Evolutionary conservation across 1,139 yeast species (phyloP).

Genomic region (Blastobotrys petasosporus): DNA sequence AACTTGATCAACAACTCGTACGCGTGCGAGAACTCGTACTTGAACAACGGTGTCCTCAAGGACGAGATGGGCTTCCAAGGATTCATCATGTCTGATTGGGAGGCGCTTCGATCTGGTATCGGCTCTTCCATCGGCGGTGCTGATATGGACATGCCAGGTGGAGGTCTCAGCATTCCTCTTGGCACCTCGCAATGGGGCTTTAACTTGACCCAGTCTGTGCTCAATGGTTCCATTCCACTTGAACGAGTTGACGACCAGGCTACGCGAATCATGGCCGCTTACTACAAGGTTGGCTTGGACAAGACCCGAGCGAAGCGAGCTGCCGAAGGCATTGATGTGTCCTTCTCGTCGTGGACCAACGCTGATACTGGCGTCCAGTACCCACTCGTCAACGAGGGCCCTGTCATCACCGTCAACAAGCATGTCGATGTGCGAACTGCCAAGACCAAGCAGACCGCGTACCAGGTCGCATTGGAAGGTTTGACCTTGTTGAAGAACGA

Average conservation of each 20-base stretch:
- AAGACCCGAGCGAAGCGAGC: conserved; percentile 24
- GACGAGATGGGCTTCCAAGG: conserved; percentile 65
- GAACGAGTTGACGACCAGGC: conserved; percentile 59
- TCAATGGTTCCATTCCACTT: conserved; percentile 52
- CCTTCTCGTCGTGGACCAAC: conserved; percentile 53
- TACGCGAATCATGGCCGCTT: conserved; percentile 52
- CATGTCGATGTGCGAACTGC: conserved; percentile 50
- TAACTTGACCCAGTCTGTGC: conserved; percentile 48
- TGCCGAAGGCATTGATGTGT: conserved; percentile 36
- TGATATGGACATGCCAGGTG: conserved; percentile 68
- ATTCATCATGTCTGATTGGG: conserved; percentile 62
- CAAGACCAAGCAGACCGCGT: conserved; percentile 46
- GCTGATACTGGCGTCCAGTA: conserved; percentile 49
- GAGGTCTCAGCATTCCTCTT: conserved; percentile 47
- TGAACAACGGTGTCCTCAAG: conserved; percentile 51
- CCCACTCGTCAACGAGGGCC: conserved; percentile 50
- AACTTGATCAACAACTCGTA: conserved; percentile 54
- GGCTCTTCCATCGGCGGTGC: conserved; percentile 53
- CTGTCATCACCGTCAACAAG: conserved; percentile 49
- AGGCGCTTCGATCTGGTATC: conserved; percentile 56
- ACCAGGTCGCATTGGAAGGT: conserved; percentile 53
- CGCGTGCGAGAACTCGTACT: conserved; percentile 56
- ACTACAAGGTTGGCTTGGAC: conserved; percentile 36
- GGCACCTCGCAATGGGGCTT: conserved; percentile 59
- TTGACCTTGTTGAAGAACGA: conserved; percentile 51